Percentiles rank a stretch among this genome's conserved stretches.
phyloP scores from a whole-genome alignment of 2,329 filamentous ascomycete genomes.

The Lachnellula cervina region DNA sequence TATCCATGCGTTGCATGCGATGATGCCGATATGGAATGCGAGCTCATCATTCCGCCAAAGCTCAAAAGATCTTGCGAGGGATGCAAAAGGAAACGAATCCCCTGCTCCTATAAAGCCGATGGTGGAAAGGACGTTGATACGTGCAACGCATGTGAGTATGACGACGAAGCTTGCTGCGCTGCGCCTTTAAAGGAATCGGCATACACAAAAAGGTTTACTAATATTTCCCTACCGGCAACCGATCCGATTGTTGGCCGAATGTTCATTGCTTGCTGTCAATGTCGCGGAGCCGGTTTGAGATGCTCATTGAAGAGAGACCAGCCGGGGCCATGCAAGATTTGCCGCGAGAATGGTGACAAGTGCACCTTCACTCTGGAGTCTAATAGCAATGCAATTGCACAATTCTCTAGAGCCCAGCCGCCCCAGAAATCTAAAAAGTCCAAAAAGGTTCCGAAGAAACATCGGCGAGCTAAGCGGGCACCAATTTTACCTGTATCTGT shows the following conservation, averaged over 20 bases:
- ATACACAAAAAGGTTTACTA: slow-evolving; percentile 1
- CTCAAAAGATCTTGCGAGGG: slow-evolving; percentile 20
- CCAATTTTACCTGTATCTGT: not conserved
- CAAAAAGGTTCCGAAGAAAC: not conserved
- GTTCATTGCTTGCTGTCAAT: slow-evolving; percentile 19
- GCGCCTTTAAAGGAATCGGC: slow-evolving; percentile 9
- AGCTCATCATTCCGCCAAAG: slow-evolving; percentile 20
- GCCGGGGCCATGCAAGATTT: slow-evolving; percentile 20
- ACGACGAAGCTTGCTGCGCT: slow-evolving; percentile 16
- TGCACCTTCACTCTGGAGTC: slow-evolving; percentile 17
- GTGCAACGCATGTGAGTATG: slow-evolving; percentile 21
- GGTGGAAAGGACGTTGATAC: slow-evolving; percentile 14
- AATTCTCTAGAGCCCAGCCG: not conserved
- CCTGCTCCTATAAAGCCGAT: slow-evolving; percentile 19
- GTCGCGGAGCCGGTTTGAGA: slow-evolving; percentile 6
- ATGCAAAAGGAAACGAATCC: slow-evolving; percentile 17
- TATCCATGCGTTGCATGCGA: slow-evolving; percentile 26
- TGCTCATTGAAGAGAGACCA: slow-evolving; percentile 16
- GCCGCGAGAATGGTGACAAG: slow-evolving; percentile 5
- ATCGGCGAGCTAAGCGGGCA: not conserved
- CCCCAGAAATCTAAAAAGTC: not conserved
- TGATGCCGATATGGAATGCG: slow-evolving; percentile 19
- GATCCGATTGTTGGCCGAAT: not conserved
- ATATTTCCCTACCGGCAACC: not conserved
- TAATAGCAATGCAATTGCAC: not conserved